Evolutionary conservation across 495 filamentous ascomycete genomes (phyloP).

Genomic region (Xylaria venustula): DNA sequence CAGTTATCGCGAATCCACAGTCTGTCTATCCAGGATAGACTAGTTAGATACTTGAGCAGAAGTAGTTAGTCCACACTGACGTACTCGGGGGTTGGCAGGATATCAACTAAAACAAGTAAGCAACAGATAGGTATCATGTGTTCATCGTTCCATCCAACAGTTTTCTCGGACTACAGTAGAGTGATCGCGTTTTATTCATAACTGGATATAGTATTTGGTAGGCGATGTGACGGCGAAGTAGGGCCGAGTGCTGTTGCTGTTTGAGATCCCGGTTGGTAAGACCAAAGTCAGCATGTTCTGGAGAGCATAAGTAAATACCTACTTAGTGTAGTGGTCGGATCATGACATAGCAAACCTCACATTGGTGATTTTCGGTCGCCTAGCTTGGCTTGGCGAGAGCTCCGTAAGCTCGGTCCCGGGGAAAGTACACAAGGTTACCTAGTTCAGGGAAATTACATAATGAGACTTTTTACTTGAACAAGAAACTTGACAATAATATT

Average conservation of each 20-base stretch:
- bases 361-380: not conserved
- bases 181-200: not conserved
- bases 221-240: no score
- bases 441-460: not conserved
- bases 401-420: constrained; percentile 1
- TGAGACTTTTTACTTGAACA: not conserved
- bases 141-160: constrained; percentile 3
- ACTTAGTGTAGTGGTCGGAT: no score
- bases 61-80: constrained; percentile 7
- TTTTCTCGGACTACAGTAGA: not conserved
- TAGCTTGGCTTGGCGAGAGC: not conserved
- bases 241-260: no score
- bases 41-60: no score
- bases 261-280: no score
- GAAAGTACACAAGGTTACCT: not conserved
- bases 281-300: not conserved
- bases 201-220: not conserved
- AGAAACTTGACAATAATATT: not conserved
- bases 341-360: not conserved
- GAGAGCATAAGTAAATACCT: not conserved
- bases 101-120: not conserved
- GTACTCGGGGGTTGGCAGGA: not conserved
- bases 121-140: constrained; percentile 9
- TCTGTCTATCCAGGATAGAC: no score
- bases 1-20: no score